Evolutionary conservation across 345 rosid species (phyloP), one percentile per base, ranked within the genome.

Genomic region (Pugionium cornutum): DNA sequence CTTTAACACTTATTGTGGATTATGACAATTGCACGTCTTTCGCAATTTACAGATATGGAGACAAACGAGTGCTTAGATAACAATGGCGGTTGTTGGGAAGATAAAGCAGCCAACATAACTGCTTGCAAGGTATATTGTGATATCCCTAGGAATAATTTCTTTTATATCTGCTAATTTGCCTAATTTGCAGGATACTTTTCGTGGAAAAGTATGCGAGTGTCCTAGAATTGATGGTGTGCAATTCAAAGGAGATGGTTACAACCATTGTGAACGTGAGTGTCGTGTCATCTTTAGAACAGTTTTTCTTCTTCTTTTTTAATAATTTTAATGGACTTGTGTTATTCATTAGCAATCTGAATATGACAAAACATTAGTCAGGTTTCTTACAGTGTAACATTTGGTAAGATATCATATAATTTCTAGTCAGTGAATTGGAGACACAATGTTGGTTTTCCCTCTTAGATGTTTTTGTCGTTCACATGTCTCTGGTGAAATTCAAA

Each of bases 231-330:
- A 90, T 84, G 99, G 95, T 32, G 91, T 94, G 77, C 88, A 79
- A 79, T 94, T 94, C 75, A 94, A 80, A 75, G 97, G 99, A 77
- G 97, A 94, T 76, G 99, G 97, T 69, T 94, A 94, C 77, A 86
- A 75, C 77, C 83, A 82, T 36, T 94, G 99, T 82, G 96, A 91
- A 84, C 89, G 99, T 91, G 51, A 75, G 80, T 66, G 47, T 54
- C 30, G 0, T 37, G 4, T 11, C 67, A 43, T 51, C 7, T 28
- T 40, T 46, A 57, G 4, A 18, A 11, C 8, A 49, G 4, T 3
- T 18, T 3, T 11, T 57, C 1, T 3, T 35, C n/a, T n/a, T n/a
- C n/a, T n/a, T n/a, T n/a, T n/a, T n/a, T n/a, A n/a, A 9, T 60
- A 5, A 1, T 59, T 50, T 9, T 2, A 5, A 3, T 11, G 3